A percentile compares a stretch with the other conserved stretches of the same genome.
Evolutionary conservation across 352 stramenopile species (phyloP).

Genomic region (Globisporangium acanthophoron): DNA sequence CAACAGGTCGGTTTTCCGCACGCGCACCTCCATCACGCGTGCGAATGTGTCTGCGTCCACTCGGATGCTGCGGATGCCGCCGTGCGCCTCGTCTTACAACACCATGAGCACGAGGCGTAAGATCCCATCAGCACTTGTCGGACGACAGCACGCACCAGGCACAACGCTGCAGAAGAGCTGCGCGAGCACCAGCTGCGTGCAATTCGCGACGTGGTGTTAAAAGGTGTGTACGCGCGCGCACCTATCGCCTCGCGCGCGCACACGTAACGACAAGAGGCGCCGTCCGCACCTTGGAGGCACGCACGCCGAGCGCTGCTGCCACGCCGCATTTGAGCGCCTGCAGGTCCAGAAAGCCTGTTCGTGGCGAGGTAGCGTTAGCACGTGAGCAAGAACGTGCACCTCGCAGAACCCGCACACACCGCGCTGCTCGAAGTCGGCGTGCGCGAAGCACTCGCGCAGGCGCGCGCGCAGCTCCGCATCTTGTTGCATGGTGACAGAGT

Average conservation of each 20-base stretch:
- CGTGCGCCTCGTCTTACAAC: neutral
- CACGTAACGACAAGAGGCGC: too few species aligned
- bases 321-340: constrained; percentile 69
- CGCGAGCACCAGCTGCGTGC: constrained; percentile 40
- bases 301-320: constrained; percentile 51
- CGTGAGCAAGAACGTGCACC: neutral
- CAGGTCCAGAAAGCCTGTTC: constrained; percentile 29
- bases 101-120: too few species aligned
- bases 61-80: constrained; percentile 12
- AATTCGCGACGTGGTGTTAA: neutral
- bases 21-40: constrained; percentile 23
- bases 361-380: neutral
- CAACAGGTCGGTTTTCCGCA: constrained; percentile 41
- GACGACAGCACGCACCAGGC: neutral
- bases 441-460: constrained; percentile 39
- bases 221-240: too few species aligned
- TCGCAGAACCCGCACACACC: constrained; percentile 9
- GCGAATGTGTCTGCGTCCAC: constrained; percentile 24
- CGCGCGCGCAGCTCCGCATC: neutral
- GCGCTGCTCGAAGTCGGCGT: constrained; percentile 27
- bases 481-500: neutral
- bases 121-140: too few species aligned
- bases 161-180: constrained; percentile 40
- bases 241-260: neutral
- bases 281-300: constrained; percentile 42